These are phyloP conservation scores for Fomes fomentarius DNA, from an alignment of 1,284 basidiomycete genomes.

Conservation along the genomic window DNA sequence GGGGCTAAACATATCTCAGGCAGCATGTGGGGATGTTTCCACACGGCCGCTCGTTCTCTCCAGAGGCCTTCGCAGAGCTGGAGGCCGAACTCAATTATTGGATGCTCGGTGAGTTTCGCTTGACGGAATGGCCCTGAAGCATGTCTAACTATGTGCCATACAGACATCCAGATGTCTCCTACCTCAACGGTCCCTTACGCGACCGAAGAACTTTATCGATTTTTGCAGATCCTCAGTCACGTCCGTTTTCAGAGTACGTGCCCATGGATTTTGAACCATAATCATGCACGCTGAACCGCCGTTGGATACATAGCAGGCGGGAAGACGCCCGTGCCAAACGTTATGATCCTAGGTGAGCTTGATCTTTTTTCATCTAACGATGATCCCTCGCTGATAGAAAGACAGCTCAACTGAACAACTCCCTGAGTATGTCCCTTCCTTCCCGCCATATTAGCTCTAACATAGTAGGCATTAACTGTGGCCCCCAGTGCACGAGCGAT, in stretches of 20 bases:
- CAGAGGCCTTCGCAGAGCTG: conserved; percentile 2
- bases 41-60: background rate
- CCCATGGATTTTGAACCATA: too few relatives aligned
- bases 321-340: background rate
- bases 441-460: background rate
- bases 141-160: background rate
- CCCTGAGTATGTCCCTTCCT: background rate
- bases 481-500: conserved; percentile 12
- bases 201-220: conserved; percentile 9
- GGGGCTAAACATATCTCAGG: too few relatives aligned
- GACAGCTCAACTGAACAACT: background rate
- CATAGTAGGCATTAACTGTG: background rate
- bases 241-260: conserved; percentile 6
- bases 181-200: conserved; percentile 21
- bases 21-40: conserved; percentile 26
- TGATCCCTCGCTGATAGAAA: too few relatives aligned
- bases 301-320: too few relatives aligned
- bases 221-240: conserved; percentile 9
- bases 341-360: background rate
- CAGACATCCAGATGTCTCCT: conserved; percentile 26
- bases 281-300: background rate
- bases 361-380: background rate
- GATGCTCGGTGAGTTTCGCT: conserved; percentile 11
- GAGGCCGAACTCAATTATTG: conserved; percentile 3
- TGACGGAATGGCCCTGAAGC: background rate